Percentiles rank a stretch among this genome's conserved stretches.
These are phyloP conservation scores for Cerioporus squamosus DNA, from an alignment of 1,284 basidiomycete species.

Conservation along the genomic window DNA sequence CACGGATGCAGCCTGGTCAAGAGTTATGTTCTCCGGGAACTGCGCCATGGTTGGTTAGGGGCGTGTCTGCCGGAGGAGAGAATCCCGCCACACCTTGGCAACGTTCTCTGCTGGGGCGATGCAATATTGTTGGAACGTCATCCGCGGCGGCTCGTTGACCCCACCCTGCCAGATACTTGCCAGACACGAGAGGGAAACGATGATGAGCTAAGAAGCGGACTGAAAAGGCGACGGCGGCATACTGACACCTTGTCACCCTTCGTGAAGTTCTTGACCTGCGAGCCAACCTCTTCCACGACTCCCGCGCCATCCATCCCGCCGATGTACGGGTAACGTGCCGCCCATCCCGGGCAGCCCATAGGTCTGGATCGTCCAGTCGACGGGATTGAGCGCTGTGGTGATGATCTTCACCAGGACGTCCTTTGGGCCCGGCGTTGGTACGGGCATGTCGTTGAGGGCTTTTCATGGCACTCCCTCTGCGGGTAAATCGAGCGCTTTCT, in stretches of 20 bases:
- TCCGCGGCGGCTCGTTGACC: not conserved
- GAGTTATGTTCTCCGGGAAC: not conserved
- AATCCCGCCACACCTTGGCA: slow-evolving; percentile 23
- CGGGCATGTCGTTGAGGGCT: slow-evolving; percentile 2
- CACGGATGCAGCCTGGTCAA: not conserved
- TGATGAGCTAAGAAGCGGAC: not conserved
- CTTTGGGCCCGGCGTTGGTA: slow-evolving; percentile 1
- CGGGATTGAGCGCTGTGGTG: slow-evolving; percentile 1
- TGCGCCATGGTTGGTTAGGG: not conserved
- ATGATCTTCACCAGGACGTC: slow-evolving; percentile 14
- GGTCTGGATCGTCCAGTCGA: not conserved
- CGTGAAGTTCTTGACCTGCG: slow-evolving; percentile 50
- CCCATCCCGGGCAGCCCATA: not conserved
- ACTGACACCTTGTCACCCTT: slow-evolving; percentile 48
- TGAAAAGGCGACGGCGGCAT: not conserved
- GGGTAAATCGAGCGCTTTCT: slow-evolving; percentile 9
- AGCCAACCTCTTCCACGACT: slow-evolving; percentile 56
- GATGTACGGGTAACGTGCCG: slow-evolving; percentile 23
- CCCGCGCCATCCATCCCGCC: slow-evolving; percentile 65
- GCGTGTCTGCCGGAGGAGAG: too few relatives aligned
- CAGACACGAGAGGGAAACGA: not conserved
- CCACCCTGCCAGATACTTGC: not conserved
- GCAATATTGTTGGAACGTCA: slow-evolving; percentile 26
- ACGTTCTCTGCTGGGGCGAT: slow-evolving; percentile 28
- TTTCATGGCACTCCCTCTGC: not conserved